Evolutionary conservation across 805 yeast genomes (phyloP), one percentile per base, ranked within the genome.

Genomic region (Candida incommunis): DNA sequence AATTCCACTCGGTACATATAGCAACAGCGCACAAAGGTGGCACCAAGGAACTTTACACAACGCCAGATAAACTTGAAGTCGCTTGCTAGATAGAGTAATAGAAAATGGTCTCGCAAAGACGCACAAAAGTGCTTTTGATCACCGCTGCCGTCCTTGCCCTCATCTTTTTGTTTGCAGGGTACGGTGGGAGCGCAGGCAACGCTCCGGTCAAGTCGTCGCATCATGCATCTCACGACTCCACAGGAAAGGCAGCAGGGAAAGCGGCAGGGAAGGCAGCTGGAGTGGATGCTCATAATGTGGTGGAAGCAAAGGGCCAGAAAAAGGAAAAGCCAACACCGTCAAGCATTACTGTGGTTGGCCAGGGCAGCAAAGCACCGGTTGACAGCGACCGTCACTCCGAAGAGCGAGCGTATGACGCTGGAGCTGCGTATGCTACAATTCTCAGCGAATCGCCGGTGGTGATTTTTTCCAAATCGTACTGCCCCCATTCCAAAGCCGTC

Each of bases 401-500:
- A 9, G 20, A 9, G 37, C 11, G 37, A 5, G 37, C 9, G 7
- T 31, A 11, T n/a, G 37, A 31, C 18, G 20, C 37, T 5, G 37
- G 18, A 31, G 18, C n/a, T 9, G 37, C 9, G 18, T 31, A 31
- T n/a, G 18, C 18, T 5, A 31, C 7, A 18, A 31, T 31, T 31
- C 18, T 31, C 18, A 31, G 18, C 37, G 18, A 16, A n/a, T 11
- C 53, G 4, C 59, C 61, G 15, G 64, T 66, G 18, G 63, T 66
- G 29, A 61, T 67, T 5, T 75, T 79, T 68, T 71, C 78, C 16
- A 74, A 74, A 50, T 65, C 75, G 1, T 66, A 63, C 55, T 61
- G 96, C 65, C 96, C 95, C 24, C 85, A 69, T 62, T 82, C 94
- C 20, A 74, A 72, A 56, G 70, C 68, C 45, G 71, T 88, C 55